Percentiles rank a stretch among this genome's conserved stretches.
These are phyloP conservation scores for Blastocladiella emersonii DNA, from an alignment of 371 early-diverging fungal genomes.

Conservation along the genomic window DNA sequence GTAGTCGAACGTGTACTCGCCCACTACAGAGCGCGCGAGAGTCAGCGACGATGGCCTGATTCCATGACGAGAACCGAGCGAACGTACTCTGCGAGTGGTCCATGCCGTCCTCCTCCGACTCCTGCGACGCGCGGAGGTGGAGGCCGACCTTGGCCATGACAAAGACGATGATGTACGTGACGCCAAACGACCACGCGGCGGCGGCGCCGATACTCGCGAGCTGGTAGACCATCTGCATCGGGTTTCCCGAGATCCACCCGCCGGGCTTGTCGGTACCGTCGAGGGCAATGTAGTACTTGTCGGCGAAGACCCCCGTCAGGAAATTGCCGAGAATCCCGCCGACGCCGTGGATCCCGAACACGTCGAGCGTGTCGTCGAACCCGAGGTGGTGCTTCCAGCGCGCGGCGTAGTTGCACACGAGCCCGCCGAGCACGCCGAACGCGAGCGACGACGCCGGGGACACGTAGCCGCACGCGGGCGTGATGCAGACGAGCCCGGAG, in stretches of 20 bases:
- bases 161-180: conserved; percentile 55
- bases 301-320: conserved; percentile 81
- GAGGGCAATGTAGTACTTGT: conserved; percentile 41
- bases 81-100: conserved; percentile 65
- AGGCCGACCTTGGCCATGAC: conserved; percentile 68
- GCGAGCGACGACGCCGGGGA: conserved; percentile 63
- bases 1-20: conserved; percentile 25
- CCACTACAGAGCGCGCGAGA: too few species aligned
- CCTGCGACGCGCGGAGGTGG: conserved; percentile 52
- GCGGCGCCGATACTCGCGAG: conserved; percentile 59
- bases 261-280: conserved; percentile 59
- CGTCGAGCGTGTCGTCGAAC: conserved; percentile 79
- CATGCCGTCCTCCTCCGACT: conserved; percentile 52
- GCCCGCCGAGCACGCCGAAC: conserved; percentile 56
- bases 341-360: conserved; percentile 78
- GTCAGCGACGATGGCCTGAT: too few species aligned
- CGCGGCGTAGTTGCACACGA: conserved; percentile 62
- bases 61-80: too few species aligned
- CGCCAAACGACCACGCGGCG: conserved; percentile 60
- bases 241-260: conserved; percentile 24
- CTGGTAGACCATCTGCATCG: conserved; percentile 61
- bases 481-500: conserved; percentile 83
- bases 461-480: conserved; percentile 81
- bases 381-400: conserved; percentile 60
- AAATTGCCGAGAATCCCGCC: conserved; percentile 77